These are phyloP conservation scores for Mycena sanguinolenta DNA, from an alignment of 768 basidiomycete genomes.

Conservation along the genomic window DNA sequence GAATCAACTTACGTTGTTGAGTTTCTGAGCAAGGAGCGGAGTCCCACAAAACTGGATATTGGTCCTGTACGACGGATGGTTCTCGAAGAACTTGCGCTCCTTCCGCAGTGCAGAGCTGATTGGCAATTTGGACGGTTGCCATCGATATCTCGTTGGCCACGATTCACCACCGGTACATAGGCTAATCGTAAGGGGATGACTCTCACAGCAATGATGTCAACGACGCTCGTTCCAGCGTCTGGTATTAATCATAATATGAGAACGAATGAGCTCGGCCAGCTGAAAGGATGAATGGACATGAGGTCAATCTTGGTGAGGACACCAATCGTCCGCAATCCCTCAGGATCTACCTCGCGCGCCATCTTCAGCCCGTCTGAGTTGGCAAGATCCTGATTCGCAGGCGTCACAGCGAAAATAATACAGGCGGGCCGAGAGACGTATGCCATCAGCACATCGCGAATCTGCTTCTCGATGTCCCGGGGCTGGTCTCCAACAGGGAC, in stretches of 20 bases:
- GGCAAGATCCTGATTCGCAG: slow-evolving; percentile 96
- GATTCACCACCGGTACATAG: neutral
- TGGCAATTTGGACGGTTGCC: neutral
- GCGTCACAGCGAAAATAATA: slow-evolving; percentile 96
- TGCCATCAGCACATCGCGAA: slow-evolving; percentile 95
- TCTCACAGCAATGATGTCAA: slow-evolving; percentile 93
- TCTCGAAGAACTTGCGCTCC: neutral
- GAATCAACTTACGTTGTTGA: slow-evolving; percentile 87
- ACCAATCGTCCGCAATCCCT: slow-evolving; percentile 96
- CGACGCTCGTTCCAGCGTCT: slow-evolving; percentile 98
- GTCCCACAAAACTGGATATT: neutral
- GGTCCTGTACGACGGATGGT: too few relatives aligned
- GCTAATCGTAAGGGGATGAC: neutral
- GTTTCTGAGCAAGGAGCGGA: slow-evolving; percentile 42
- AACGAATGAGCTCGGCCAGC: neutral
- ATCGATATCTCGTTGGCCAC: neutral
- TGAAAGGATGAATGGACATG: neutral
- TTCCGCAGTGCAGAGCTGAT: neutral
- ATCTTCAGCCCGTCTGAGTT: slow-evolving; percentile 98
- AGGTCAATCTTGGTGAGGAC: slow-evolving; percentile 92
- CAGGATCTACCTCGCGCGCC: slow-evolving; percentile 97
- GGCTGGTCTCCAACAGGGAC: slow-evolving; percentile 97
- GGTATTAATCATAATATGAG: slow-evolving; percentile 53
- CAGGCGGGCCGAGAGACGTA: slow-evolving; percentile 96
- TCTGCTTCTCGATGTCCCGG: slow-evolving; percentile 97